These are phyloP conservation scores for Blastobotrys parvus DNA, from an alignment of 805 yeast species.

Conservation along the genomic window DNA sequence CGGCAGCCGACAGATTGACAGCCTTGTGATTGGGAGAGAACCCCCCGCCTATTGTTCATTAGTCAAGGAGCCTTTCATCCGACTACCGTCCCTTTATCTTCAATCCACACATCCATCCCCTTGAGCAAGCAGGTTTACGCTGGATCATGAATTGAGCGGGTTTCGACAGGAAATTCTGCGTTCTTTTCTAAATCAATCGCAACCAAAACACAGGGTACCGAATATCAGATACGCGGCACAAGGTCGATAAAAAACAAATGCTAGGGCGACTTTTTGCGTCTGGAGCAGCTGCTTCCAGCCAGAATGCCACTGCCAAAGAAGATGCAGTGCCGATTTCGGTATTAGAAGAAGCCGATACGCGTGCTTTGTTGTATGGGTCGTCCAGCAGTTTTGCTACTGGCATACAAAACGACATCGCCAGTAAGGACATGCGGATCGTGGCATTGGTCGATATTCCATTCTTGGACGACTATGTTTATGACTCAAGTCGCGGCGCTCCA, in stretches of 20 bases:
- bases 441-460: conserved; percentile 11
- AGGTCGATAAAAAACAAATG: not conserved
- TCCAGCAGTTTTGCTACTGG: conserved; percentile 3
- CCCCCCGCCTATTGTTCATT: too few relatives aligned
- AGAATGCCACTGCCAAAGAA: not conserved
- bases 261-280: not conserved
- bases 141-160: too few relatives aligned
- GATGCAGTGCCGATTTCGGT: conserved; percentile 13
- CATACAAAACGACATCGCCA: conserved; percentile 8
- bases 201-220: too few relatives aligned
- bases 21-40: too few relatives aligned
- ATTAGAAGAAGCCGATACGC: conserved; percentile 19
- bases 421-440: conserved; percentile 12
- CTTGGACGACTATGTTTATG: conserved; percentile 12
- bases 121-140: too few relatives aligned
- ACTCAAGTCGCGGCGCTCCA: conserved; percentile 6
- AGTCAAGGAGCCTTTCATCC: too few relatives aligned
- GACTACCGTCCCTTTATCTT: too few relatives aligned
- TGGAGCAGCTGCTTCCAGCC: not conserved
- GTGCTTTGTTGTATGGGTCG: conserved; percentile 19
- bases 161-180: too few relatives aligned
- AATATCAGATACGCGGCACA: too few relatives aligned
- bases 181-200: too few relatives aligned
- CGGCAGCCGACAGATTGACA: too few relatives aligned
- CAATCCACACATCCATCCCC: too few relatives aligned